A percentile compares a stretch with the other conserved stretches of the same genome.
Evolutionary conservation across 2,329 filamentous ascomycete species (phyloP).

Genomic region (Penicillium sp.): DNA sequence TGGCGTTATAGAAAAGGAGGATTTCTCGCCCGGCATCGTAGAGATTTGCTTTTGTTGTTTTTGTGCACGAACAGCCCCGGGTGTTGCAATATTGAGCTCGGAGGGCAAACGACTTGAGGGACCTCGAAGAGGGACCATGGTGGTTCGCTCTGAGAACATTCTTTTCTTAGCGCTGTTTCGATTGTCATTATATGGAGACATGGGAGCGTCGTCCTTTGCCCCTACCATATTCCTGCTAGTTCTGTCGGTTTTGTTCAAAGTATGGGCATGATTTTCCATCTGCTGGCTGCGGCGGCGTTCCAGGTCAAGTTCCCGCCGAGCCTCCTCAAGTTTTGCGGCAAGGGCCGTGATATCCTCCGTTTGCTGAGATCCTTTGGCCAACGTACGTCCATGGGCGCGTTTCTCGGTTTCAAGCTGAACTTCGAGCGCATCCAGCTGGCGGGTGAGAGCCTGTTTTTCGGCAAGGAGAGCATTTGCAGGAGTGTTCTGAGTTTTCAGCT

Average conservation of each 20-base stretch:
- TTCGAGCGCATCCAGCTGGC: slow-evolving; percentile 76
- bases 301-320: slow-evolving; percentile 52
- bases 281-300: slow-evolving; percentile 49
- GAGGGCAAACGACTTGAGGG: slow-evolving; percentile 42
- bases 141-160: slow-evolving; percentile 42
- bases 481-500: slow-evolving; percentile 62
- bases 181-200: slow-evolving; percentile 46
- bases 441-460: slow-evolving; percentile 80
- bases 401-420: slow-evolving; percentile 84
- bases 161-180: slow-evolving; percentile 34
- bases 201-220: slow-evolving; percentile 65
- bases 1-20: slow-evolving; percentile 89
- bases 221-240: slow-evolving; percentile 72
- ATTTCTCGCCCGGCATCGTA: slow-evolving; percentile 78
- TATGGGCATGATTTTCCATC: slow-evolving; percentile 64
- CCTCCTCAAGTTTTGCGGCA: slow-evolving; percentile 50
- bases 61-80: slow-evolving; percentile 50
- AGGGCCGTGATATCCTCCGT: slow-evolving; percentile 47
- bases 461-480: slow-evolving; percentile 71
- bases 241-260: slow-evolving; percentile 73
- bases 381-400: slow-evolving; percentile 66
- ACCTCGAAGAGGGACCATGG: slow-evolving; percentile 43
- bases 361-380: slow-evolving; percentile 42
- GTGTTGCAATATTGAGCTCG: slow-evolving; percentile 56
- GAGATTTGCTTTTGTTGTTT: slow-evolving; percentile 66